Evolutionary conservation across 2,329 filamentous ascomycete genomes (phyloP), one percentile per base, ranked within the genome.

Genomic region (Penicillium sp.): DNA sequence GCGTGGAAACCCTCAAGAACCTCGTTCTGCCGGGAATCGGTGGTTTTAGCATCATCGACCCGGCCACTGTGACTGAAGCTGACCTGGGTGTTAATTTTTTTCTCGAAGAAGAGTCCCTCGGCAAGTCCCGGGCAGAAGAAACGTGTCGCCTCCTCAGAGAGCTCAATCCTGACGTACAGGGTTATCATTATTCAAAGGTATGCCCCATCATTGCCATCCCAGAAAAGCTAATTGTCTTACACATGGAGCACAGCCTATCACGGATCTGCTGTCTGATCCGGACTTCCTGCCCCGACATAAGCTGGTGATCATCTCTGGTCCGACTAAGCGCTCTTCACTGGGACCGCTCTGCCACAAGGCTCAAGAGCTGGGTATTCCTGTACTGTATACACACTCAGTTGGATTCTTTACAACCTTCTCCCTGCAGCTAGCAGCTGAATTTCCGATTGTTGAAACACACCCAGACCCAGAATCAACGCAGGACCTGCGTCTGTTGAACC

Each of bases 51-150:
- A 94, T 98, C 47, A 84, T 86, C 36, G 93, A 98, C 58, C 81
- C 85, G 5, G 79, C 81, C 1, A 65, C 77, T 2, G 90, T 98
- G n/a, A 74, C 73, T 1, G 84, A 94, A 53, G 75, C 81, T 28
- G 93, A 98, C 58, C 73, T 98, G 27, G 93, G 94, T 4, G 84
- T 96, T 48, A 98, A 98, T 69, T 98, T 98, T 75, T 98, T 98
- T 59, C 74, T 98, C 0, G 87, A 95, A 46, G 81, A 93, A 54
- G 72, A 76, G 33, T 84, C 81, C 50, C 63, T 94, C 25, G 90
- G 89, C 37, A 83, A 82, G 57, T 81, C 81, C 17, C 81, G 93
- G 52, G 87, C 91, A 2, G 78, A 88, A 62, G 83, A 86, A 60
- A 86, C 85, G 39, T 83, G 84, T 42, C 81, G 83, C 47, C 74